Evolutionary conservation across 345 rosid species (phyloP), one percentile per base, ranked within the genome.

Genomic region (Hibiscus trionum): DNA sequence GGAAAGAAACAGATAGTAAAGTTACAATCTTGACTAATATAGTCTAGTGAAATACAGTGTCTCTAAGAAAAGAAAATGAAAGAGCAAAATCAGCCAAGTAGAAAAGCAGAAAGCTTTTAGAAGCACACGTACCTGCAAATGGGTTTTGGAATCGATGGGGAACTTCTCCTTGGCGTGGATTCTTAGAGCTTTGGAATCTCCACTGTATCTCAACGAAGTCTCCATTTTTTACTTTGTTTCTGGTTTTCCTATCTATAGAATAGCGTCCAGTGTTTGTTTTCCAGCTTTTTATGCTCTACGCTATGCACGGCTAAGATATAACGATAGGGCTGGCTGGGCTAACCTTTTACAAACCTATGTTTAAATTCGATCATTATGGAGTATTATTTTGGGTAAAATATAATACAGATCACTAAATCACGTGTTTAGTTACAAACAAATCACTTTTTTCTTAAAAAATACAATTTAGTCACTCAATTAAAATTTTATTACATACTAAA

Each of bases 81-180:
- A 71, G 27, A 19, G 19, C 19, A 26, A 59, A 26, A 1, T 59
- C 11, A 24, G 8, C 39, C 5, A 33, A 62, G 55, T 12, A 60
- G 19, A 19, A 47, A 50, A 46, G 59, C 7, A 68, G 46, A 29
- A 7, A 42, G 29, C 5, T 39, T 8, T 1, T 11, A 44, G 55
- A 71, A 55, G 17, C 12, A 26, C 11, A 61, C 10, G n/a, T 24
- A 88, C 99, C 96, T 91, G 96, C 78, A 95, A 74, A 78, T 73
- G 87, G 72, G 96, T 91, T 16, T 76, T 81, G 17, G 92, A 84
- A 76, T 84, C 88, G 61, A 90, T 78, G 12, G 76, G 73, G 50
- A 95, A 59, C 79, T 85, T 90, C 87, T 95, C 84, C 83, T 94
- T 95, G 64, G 93, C 99, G 76, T 95, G 97, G 80, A 95, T 84